Conservation (phyloP, 2,329 filamentous ascomycete genomes). For the Calonectria pauciramosa region DNA sequence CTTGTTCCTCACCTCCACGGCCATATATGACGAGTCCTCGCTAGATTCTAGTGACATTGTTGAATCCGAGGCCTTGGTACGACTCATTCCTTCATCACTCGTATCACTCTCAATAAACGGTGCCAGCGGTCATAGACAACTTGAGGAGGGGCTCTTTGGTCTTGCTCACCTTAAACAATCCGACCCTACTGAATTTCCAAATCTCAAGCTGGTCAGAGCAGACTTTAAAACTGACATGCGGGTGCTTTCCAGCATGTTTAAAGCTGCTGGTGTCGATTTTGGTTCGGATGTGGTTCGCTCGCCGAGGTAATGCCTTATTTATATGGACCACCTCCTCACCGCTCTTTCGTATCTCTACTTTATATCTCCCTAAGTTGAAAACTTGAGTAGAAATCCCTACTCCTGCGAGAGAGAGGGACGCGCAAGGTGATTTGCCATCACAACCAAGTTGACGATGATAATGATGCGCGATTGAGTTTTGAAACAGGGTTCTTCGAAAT, state of each 20-base stretch:
- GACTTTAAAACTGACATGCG: not conserved
- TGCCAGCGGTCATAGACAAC: not conserved
- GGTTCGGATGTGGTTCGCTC: not conserved
- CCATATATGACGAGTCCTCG: not conserved
- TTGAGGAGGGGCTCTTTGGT: constrained; percentile 13
- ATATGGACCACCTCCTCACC: not conserved
- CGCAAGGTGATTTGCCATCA: not conserved
- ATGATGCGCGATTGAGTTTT: not conserved
- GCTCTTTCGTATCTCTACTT: not conserved
- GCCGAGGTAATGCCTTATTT: not conserved
- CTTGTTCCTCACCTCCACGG: constrained; percentile 14
- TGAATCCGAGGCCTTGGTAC: constrained; percentile 1
- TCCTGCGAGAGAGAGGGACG: not conserved
- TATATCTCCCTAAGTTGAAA: not conserved
- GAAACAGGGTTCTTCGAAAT: not conserved
- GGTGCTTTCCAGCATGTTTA: not conserved
- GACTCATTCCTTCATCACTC: constrained; percentile 15
- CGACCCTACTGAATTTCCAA: not conserved
- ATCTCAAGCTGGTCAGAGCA: not conserved
- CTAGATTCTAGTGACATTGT: not conserved
- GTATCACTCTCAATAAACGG: constrained; percentile 8
- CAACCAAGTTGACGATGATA: not conserved
- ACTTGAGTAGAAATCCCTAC: not conserved
- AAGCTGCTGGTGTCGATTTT: not conserved
- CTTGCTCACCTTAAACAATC: constrained; percentile 1